Conservation (phyloP, 495 filamentous ascomycete species). For the Xanthoparmelia taractica region DNA sequence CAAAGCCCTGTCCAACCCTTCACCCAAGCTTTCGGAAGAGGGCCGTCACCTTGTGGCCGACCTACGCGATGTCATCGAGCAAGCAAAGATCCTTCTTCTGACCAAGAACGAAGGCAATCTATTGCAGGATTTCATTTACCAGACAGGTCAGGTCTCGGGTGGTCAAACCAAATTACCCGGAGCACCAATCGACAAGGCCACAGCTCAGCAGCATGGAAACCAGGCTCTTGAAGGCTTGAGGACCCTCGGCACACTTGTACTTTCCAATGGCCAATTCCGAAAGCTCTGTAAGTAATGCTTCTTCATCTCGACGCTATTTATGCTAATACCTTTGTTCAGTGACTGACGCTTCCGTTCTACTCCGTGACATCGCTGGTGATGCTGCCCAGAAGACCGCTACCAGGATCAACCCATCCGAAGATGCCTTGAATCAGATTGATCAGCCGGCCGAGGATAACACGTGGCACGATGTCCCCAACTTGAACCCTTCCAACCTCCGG, state of each 20-base stretch:
- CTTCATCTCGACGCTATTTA: conserved; percentile 5
- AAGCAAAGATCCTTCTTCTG: conserved; percentile 81
- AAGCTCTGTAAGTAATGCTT: conserved; percentile 64
- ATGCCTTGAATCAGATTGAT: conserved; percentile 71
- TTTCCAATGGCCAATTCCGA: conserved; percentile 94
- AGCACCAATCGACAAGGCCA: conserved; percentile 63
- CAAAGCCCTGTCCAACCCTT: conserved; percentile 59
- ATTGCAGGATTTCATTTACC: conserved; percentile 94
- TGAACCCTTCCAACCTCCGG: conserved; percentile 64
- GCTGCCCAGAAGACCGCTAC: conserved; percentile 75
- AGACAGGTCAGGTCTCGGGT: conserved; percentile 60
- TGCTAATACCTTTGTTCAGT: conserved; percentile 46
- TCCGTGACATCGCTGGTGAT: conserved; percentile 87
- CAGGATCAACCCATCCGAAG: conserved; percentile 68
- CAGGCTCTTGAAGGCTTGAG: conserved; percentile 77
- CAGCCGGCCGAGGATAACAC: conserved; percentile 76
- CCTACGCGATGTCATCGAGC: conserved; percentile 71
- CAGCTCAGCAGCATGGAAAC: conserved; percentile 71
- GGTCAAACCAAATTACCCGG: conserved; percentile 51
- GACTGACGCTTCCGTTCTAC: conserved; percentile 71
- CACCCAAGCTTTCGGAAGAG: conserved; percentile 71
- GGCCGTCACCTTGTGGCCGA: conserved; percentile 71
- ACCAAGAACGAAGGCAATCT: conserved; percentile 94
- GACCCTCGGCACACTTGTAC: conserved; percentile 78
- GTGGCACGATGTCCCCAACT: conserved; percentile 84